Conservation (phyloP, 2,329 filamentous ascomycete species). For the Verruconis gallopava region DNA sequence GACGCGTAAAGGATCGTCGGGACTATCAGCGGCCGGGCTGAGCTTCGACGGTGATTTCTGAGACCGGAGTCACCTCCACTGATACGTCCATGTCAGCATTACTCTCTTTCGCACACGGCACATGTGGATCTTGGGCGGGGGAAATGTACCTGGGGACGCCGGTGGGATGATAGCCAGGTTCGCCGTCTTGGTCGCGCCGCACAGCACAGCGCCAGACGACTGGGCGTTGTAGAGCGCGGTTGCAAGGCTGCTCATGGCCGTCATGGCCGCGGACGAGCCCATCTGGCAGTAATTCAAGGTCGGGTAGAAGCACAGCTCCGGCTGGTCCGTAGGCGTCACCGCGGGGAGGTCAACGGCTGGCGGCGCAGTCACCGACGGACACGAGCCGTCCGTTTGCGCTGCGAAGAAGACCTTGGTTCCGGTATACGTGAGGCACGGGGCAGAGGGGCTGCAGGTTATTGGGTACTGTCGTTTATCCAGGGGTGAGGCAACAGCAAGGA, state of each 20-base stretch:
- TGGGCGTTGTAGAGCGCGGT: background rate
- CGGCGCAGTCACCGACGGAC: background rate
- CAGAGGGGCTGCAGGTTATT: background rate
- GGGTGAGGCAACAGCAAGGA: too few relatives aligned
- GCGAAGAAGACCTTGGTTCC: background rate
- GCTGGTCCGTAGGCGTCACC: background rate
- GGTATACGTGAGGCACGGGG: background rate
- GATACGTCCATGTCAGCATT: too few relatives aligned
- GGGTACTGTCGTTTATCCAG: background rate
- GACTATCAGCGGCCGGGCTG: too few relatives aligned
- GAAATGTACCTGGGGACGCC: too few relatives aligned
- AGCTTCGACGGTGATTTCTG: background rate
- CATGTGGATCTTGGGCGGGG: too few relatives aligned
- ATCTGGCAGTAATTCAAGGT: background rate
- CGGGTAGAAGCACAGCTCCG: background rate
- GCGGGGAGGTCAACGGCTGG: background rate
- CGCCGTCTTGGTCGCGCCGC: background rate
- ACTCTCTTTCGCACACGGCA: too few relatives aligned
- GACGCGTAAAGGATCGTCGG: too few relatives aligned
- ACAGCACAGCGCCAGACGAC: background rate
- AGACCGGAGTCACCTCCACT: too few relatives aligned
- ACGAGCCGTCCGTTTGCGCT: background rate
- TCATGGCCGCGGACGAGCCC: background rate
- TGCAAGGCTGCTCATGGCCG: background rate
- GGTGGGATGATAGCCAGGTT: background rate